Base-by-base conservation (phyloP, 768 basidiomycete genomes). In the Rhodotorula toruloides region DNA sequence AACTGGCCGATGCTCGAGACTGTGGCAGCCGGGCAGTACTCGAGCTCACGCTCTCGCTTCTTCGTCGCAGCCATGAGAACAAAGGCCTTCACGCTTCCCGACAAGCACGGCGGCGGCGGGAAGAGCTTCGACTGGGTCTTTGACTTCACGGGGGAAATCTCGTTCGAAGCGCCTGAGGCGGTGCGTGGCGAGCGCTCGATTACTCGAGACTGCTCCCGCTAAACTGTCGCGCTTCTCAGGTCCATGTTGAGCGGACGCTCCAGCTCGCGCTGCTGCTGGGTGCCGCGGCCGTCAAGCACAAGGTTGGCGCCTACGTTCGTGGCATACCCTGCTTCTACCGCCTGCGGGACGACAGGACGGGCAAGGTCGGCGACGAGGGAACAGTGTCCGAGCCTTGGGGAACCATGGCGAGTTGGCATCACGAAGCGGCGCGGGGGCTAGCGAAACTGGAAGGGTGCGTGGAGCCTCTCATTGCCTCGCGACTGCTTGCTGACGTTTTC, bases 121-220 rank as follows among this genome's bases (percentile, higher is more conserved):
- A 63, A 70, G 12, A 40, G 60, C 25, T 70, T 70, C 56, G 55
- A 58, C 54, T 50, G 42, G 48, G 65, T 70, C 0, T 63, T 61
- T 25, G 69, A 70, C 42, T 63, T 70, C 5, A 63, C 69, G 0
- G 69, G 69, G 40, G 69, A 70, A 50, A n/a, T 31, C 27, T 64
- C 62, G 31, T 66, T 63, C 40, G 19, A 32, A 8, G n/a, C 54
- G 4, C 64, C 64, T 4, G 69, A 70, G 12, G 9, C 52, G 22
- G 68, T 63, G 34, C 46, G 55, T 48, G 40, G 21, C 37, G n/a
- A 12, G 4, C 1, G 16, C 25, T 14, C 34, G 19, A 32, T 27
- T 13, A 13, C 17, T 19, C 17, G 19, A 7, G 3, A 19, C 8
- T 25, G 16, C 29, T 49, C 16, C n/a, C 14, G 21, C 8, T 31